A percentile compares a stretch with the other conserved stretches of the same genome.
phyloP scores from a whole-genome alignment of 352 stramenopile genomes.

The Globisporangium uncinulatum region DNA sequence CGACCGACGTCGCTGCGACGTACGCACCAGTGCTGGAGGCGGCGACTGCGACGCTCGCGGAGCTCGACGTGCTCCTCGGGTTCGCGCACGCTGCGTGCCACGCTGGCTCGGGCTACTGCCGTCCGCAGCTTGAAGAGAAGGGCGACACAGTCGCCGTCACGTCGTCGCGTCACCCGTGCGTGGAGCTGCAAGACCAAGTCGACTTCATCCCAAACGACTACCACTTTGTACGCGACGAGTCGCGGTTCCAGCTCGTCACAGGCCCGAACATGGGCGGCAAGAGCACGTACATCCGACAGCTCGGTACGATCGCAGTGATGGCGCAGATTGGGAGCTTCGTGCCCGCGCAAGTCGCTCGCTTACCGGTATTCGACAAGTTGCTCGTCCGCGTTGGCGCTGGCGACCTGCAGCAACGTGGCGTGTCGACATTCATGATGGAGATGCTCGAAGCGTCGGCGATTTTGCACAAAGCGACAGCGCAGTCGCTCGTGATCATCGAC shows the following conservation, averaged over 20 bases:
- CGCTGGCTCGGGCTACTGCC: slow-evolving; percentile 76
- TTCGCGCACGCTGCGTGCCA: slow-evolving; percentile 94
- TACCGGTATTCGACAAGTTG: slow-evolving; percentile 95
- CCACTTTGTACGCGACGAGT: slow-evolving; percentile 73
- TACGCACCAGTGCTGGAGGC: slow-evolving; percentile 96
- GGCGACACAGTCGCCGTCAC: slow-evolving; percentile 66
- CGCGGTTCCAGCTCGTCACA: slow-evolving; percentile 94
- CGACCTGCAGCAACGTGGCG: slow-evolving; percentile 95
- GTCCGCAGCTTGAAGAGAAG: slow-evolving; percentile 51
- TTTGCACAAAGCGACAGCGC: slow-evolving; percentile 90
- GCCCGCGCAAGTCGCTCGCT: slow-evolving; percentile 85
- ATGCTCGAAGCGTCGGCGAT: slow-evolving; percentile 99
- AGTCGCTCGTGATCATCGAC: slow-evolving; percentile 98
- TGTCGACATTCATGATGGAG: slow-evolving; percentile 99
- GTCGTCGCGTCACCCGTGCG: slow-evolving; percentile 94
- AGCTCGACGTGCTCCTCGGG: slow-evolving; percentile 93
- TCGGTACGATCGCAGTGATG: slow-evolving; percentile 95
- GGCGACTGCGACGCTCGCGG: slow-evolving; percentile 76
- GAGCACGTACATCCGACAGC: slow-evolving; percentile 97
- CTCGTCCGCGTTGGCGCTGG: slow-evolving; percentile 95
- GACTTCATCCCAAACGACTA: slow-evolving; percentile 99
- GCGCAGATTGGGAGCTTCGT: slow-evolving; percentile 97
- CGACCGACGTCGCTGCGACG: slow-evolving; percentile 92
- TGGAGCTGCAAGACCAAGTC: slow-evolving; percentile 96
- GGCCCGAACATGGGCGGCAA: slow-evolving; percentile 99